Evolutionary conservation across 2,329 filamentous ascomycete species (phyloP).

Genomic region (Pyrenophora seminiperda): DNA sequence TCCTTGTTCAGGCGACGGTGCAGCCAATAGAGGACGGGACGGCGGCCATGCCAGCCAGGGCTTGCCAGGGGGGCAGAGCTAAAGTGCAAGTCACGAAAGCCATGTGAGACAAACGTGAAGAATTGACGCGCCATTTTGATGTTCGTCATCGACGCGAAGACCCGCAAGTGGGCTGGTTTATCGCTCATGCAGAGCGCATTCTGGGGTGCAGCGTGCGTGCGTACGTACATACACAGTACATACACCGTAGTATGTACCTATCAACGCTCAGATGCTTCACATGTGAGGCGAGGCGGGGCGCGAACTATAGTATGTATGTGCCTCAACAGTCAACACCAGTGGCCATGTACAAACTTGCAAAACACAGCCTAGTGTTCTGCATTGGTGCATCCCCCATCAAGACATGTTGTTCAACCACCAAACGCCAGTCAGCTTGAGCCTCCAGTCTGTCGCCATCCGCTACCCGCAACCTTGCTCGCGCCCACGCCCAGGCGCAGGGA

Average conservation of each 20-base stretch:
- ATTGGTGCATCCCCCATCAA: too few species aligned
- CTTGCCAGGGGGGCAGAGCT: constrained; percentile 14
- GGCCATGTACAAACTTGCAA: too few species aligned
- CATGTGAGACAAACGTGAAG: constrained; percentile 5
- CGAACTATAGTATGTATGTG: too few species aligned
- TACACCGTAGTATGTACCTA: constrained; percentile 1
- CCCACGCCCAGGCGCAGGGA: constrained; percentile 1
- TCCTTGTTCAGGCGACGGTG: background rate
- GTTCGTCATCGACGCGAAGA: constrained; percentile 13
- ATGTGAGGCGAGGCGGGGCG: constrained; percentile 2
- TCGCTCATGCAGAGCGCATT: constrained; percentile 18
- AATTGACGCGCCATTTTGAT: constrained; percentile 1
- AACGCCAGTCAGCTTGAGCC: background rate
- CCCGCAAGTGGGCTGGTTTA: constrained; percentile 14
- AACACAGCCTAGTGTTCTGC: too few species aligned
- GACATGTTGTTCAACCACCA: too few species aligned
- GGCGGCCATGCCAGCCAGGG: constrained; percentile 14
- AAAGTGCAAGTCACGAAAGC: constrained; percentile 10
- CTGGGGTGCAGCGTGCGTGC: constrained; percentile 28
- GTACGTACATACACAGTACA: too few species aligned
- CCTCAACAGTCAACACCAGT: too few species aligned
- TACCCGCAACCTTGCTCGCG: constrained; percentile 7
- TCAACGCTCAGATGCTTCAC: constrained; percentile 19
- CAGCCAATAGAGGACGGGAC: constrained; percentile 8
- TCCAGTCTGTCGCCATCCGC: constrained; percentile 9